Evolutionary conservation across 441 rosid genomes (phyloP), one percentile per base, ranked within the genome.

Genomic region (Populus tomentosa): DNA sequence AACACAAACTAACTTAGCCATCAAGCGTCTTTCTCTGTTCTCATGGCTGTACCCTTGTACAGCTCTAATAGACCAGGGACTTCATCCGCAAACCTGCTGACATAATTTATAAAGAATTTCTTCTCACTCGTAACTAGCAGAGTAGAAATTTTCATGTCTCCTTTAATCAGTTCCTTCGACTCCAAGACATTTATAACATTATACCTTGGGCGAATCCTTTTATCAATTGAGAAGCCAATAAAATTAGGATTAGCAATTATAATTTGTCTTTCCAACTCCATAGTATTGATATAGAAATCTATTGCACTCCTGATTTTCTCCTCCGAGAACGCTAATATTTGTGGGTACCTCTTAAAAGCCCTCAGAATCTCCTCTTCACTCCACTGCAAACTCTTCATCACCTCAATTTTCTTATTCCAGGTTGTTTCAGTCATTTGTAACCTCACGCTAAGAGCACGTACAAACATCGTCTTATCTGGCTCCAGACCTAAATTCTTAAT

Each of bases 131-230:
- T 71, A 7, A 2, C 42, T 38, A 38, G 1, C 11, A 38, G 42
- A 59, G 14, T 6, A 65, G 24, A 50, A 2, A 32, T 24, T 18
- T 72, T 78, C 20, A 26, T 36, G 13, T 33, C 3, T 3, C 67
- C n/a, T 77, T 62, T 56, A 46, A 83, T 40, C 65, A 78, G 68
- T 38, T 79, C 72, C 78, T 68, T 78, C 1, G 84, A 65, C 65
- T 72, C 63, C 75, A 85, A 75, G 72, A 50, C 46, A 67, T 71
- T 78, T 30, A 81, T 53, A 76, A 83, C 80, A 30, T 74, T 33
- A 63, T 80, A 77, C 75, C 88, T 80, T 0, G 82, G 79, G 1
- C 50, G 77, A 76, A 86, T 70, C 79, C 83, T 81, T 53, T 38
- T 72, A 24, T 81, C 83, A 50, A 79, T 4, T n/a, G 79, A 61